Percentiles rank a stretch among this genome's conserved stretches.
Conservation (phyloP, 2,329 filamentous ascomycete genomes). For the Alternaria gaisen region DNA sequence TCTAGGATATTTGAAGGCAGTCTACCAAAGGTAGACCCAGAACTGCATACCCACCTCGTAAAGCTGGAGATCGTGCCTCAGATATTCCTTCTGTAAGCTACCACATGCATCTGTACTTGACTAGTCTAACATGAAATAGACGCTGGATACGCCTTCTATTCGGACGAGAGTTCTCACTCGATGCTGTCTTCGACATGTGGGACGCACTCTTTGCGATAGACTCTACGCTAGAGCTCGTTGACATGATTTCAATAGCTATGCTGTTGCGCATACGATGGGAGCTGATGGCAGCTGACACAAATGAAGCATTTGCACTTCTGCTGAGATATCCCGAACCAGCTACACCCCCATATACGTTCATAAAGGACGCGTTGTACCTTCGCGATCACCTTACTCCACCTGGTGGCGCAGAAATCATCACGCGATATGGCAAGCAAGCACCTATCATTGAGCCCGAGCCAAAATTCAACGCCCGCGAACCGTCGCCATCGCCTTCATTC, state of each 20-base stretch:
- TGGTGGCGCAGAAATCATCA: slow-evolving; percentile 72
- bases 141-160: slow-evolving; percentile 95
- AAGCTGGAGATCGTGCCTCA: slow-evolving; percentile 92
- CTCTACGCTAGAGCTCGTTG: slow-evolving; percentile 78
- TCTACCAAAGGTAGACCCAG: slow-evolving; percentile 80
- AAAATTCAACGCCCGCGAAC: slow-evolving; percentile 38
- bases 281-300: slow-evolving; percentile 86
- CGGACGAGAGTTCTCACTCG: slow-evolving; percentile 90
- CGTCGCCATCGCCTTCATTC: slow-evolving; percentile 39
- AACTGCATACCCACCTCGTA: slow-evolving; percentile 80
- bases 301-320: slow-evolving; percentile 80
- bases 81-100: slow-evolving; percentile 85
- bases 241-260: slow-evolving; percentile 94
- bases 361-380: slow-evolving; percentile 84
- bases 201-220: slow-evolving; percentile 91
- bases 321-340: slow-evolving; percentile 79
- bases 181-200: slow-evolving; percentile 85
- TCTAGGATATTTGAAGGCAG: slow-evolving; percentile 85
- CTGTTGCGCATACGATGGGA: slow-evolving; percentile 90
- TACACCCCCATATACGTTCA: slow-evolving; percentile 77
- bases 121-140: slow-evolving; percentile 55
- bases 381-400: slow-evolving; percentile 68
- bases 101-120: not conserved
- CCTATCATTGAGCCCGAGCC: slow-evolving; percentile 39
- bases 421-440: slow-evolving; percentile 70